phyloP scores from a whole-genome alignment of 2,329 filamentous ascomycete genomes.

The Colletotrichum tropicicola region DNA sequence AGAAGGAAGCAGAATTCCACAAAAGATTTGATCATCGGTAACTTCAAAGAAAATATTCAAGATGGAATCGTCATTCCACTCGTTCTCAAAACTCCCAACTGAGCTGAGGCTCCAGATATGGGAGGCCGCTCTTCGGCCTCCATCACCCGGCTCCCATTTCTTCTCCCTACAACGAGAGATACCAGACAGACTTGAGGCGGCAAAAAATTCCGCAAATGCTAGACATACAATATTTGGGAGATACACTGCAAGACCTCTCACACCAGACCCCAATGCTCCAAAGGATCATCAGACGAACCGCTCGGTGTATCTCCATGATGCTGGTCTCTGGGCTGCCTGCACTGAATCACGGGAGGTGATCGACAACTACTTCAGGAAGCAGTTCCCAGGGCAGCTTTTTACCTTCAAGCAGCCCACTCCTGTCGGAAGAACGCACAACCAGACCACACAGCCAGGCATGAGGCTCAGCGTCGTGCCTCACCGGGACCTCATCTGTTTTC shows the following conservation, averaged over 20 bases:
- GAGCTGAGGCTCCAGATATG: slow-evolving; percentile 6
- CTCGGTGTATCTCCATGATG: not conserved
- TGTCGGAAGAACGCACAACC: too few relatives aligned
- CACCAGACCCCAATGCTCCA: not conserved
- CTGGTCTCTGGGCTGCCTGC: not conserved
- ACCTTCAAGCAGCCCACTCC: not conserved
- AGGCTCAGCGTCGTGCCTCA: too few relatives aligned
- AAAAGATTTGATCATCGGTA: too few relatives aligned
- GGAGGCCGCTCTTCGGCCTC: not conserved
- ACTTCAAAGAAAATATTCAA: not conserved
- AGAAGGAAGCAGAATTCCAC: too few relatives aligned
- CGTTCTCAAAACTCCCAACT: not conserved
- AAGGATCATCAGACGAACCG: not conserved
- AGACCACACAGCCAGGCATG: too few relatives aligned
- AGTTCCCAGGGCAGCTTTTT: not conserved
- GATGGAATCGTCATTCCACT: not conserved
- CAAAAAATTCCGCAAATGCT: not conserved
- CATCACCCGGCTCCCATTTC: not conserved
- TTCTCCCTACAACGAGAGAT: not conserved
- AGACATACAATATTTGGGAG: not conserved
- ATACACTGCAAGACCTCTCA: not conserved
- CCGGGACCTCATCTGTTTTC: too few relatives aligned
- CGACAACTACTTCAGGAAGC: not conserved
- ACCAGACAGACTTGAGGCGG: not conserved
- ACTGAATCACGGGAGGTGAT: not conserved